Evolutionary conservation across 2,329 filamentous ascomycete genomes (phyloP).

Genomic region (Elsinoe arachidis): DNA sequence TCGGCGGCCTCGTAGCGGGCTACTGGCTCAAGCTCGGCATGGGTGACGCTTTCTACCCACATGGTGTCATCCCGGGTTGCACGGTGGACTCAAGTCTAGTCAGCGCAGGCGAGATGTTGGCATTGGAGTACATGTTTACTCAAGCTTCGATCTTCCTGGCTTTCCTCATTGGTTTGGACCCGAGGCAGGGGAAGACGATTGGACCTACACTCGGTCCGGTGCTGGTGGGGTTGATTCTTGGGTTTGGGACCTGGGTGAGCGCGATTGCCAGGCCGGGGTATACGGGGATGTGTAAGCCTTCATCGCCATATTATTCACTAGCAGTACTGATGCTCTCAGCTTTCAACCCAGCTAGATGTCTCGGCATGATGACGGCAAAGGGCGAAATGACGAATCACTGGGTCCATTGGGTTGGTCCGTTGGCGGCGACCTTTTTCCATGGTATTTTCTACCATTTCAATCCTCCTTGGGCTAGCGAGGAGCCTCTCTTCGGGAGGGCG

Average conservation of each 20-base stretch:
- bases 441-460: constrained; percentile 26
- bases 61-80: constrained; percentile 10
- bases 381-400: constrained; percentile 28
- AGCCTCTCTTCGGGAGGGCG: constrained; percentile 8
- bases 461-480: constrained; percentile 18
- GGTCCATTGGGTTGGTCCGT: constrained; percentile 26
- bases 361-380: constrained; percentile 29
- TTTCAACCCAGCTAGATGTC: constrained; percentile 29
- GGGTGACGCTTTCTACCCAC: constrained; percentile 17
- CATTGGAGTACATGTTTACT: constrained; percentile 41
- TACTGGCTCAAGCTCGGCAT: constrained; percentile 20
- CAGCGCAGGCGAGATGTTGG: constrained; percentile 27
- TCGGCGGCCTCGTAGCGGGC: constrained; percentile 29
- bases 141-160: constrained; percentile 42
- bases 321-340: constrained; percentile 17
- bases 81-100: constrained; percentile 17
- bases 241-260: constrained; percentile 23
- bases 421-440: constrained; percentile 27
- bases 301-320: neutral
- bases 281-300: constrained; percentile 24
- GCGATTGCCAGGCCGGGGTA: constrained; percentile 26
- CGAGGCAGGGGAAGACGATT: constrained; percentile 41
- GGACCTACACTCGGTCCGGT: constrained; percentile 43
- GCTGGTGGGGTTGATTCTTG: constrained; percentile 36
- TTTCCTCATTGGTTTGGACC: constrained; percentile 47